phyloP scores from a whole-genome alignment of 768 basidiomycete species.

The Gloeopeniophorella convolvens region DNA sequence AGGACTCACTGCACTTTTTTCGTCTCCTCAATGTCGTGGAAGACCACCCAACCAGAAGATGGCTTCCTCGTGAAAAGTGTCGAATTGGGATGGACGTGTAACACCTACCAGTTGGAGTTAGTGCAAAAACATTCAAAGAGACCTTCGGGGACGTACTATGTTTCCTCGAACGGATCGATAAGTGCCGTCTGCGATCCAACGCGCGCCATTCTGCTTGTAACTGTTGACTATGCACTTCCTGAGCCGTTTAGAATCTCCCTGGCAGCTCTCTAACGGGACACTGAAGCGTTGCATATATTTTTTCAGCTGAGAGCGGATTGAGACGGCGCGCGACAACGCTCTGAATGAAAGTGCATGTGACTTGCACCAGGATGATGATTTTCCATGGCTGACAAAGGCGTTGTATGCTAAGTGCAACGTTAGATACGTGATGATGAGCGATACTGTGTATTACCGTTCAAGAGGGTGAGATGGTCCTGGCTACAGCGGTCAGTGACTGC shows the following conservation, averaged over 20 bases:
- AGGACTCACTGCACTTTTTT: slow-evolving; percentile 79
- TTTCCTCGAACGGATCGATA: slow-evolving; percentile 85
- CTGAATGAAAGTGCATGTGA: slow-evolving; percentile 88
- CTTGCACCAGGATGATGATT: slow-evolving; percentile 90
- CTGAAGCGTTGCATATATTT: slow-evolving; percentile 93
- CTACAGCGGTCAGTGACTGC: slow-evolving; percentile 3
- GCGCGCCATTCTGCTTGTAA: slow-evolving; percentile 91
- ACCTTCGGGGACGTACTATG: slow-evolving; percentile 43
- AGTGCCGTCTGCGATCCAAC: slow-evolving; percentile 89
- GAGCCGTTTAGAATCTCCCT: slow-evolving; percentile 78
- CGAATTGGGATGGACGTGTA: slow-evolving; percentile 91
- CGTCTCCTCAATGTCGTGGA: slow-evolving; percentile 94
- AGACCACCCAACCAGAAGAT: slow-evolving; percentile 87
- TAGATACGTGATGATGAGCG: neutral
- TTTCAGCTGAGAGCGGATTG: slow-evolving; percentile 89
- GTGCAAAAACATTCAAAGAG: slow-evolving; percentile 3
- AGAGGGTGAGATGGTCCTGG: slow-evolving; percentile 88
- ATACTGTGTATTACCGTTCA: slow-evolving; percentile 61
- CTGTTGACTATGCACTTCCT: slow-evolving; percentile 88
- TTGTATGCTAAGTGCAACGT: slow-evolving; percentile 65
- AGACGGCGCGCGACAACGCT: slow-evolving; percentile 88
- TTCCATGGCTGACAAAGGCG: slow-evolving; percentile 78
- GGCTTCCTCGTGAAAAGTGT: slow-evolving; percentile 92
- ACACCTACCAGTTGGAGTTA: slow-evolving; percentile 39
- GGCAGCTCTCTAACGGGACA: slow-evolving; percentile 76